Base-by-base conservation (phyloP, 169 alveolate genomes). In the Hepatocystis sp. region DNA sequence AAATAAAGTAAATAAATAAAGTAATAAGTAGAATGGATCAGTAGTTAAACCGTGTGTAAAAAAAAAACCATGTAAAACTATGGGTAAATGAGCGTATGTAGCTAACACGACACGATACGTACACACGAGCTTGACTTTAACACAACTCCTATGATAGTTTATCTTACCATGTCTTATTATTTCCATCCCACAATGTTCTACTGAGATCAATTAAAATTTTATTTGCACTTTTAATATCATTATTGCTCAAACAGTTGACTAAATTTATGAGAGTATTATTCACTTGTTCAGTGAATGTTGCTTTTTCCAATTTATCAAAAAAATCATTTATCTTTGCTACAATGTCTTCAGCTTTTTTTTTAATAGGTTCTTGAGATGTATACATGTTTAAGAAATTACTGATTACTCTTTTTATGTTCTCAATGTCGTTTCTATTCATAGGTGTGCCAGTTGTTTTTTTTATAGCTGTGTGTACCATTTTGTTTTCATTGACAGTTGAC, bases 101-200 rank as follows among this genome's bases (percentile, higher is more conserved):
- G n/a, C n/a, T n/a, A n/a, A n/a, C n/a, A n/a, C n/a, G n/a, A n/a
- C n/a, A n/a, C n/a, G n/a, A n/a, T n/a, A n/a, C n/a, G n/a, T n/a
- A n/a, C n/a, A n/a, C n/a, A n/a, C n/a, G n/a, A n/a, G n/a, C n/a
- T n/a, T n/a, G n/a, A n/a, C n/a, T n/a, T n/a, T n/a, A n/a, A n/a
- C n/a, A n/a, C n/a, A n/a, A n/a, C n/a, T n/a, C n/a, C n/a, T n/a
- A n/a, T n/a, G n/a, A n/a, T n/a, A n/a, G n/a, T n/a, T n/a, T n/a
- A n/a, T n/a, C n/a, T 51, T 81, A 64, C 97, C 97, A 94, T 66
- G 91, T 53, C 63, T 94, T 94, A 85, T 94, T 94, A 32, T 66
- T 78, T 5, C 85, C 86, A 40, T 93, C 93, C 97, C 97, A 94
- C 19, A 92, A 85, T 8, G 90, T 94, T 30, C 96, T 84, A 61